phyloP scores from a whole-genome alignment of 257 asterid genomes.

The Nicotiana undulata region DNA sequence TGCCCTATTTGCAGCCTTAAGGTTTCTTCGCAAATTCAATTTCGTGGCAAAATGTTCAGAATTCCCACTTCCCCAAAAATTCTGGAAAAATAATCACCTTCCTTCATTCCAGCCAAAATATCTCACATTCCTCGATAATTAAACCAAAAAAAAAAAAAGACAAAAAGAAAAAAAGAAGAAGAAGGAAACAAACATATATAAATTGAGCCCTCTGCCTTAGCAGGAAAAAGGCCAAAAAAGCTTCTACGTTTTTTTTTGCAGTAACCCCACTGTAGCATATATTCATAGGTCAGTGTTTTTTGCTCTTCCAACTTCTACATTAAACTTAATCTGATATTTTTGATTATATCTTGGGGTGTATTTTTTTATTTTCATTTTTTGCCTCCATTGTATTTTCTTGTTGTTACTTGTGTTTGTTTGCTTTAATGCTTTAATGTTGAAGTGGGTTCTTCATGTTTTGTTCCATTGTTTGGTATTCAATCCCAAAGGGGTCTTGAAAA shows the following conservation, averaged over 20 bases:
- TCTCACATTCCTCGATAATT: neutral
- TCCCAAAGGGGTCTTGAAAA: slow-evolving; percentile 28
- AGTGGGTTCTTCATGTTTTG: slow-evolving; percentile 24
- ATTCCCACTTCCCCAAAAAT: slow-evolving; percentile 24
- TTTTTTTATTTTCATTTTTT: neutral
- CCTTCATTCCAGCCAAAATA: neutral
- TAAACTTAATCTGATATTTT: neutral
- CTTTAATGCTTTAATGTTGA: neutral
- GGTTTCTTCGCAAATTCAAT: slow-evolving; percentile 1
- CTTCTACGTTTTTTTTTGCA: slow-evolving; percentile 20
- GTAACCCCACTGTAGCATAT: slow-evolving; percentile 26
- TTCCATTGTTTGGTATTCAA: slow-evolving; percentile 19
- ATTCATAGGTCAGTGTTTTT: neutral
- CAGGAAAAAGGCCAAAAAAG: slow-evolving; percentile 6
- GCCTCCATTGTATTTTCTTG: slow-evolving; percentile 18
- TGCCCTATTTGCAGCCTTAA: neutral
- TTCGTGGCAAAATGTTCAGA: slow-evolving; percentile 28
- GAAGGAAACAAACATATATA: neutral
- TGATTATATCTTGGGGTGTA: neutral
- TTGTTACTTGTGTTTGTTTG: neutral
- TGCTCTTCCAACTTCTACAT: neutral
- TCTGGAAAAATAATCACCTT: slow-evolving; percentile 12
- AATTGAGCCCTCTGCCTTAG: neutral
- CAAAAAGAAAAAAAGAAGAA: too few species aligned
- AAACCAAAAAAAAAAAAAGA: neutral